Evolutionary conservation across 2,329 filamentous ascomycete species (phyloP).

Genomic region (Epichloe gansuensis): DNA sequence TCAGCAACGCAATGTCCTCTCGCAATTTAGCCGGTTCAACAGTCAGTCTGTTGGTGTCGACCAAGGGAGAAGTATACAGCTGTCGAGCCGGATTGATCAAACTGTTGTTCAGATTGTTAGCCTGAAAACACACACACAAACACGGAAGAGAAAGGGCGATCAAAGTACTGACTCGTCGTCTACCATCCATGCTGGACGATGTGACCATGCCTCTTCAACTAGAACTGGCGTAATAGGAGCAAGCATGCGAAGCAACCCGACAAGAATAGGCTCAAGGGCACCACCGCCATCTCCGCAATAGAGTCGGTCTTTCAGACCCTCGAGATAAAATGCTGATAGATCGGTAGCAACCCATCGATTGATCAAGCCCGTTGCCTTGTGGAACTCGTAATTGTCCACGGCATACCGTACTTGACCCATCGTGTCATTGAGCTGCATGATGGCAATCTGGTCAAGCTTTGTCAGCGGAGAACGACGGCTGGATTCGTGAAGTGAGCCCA

Average conservation of each 20-base stretch:
- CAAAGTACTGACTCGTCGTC: conserved; percentile 26
- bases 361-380: conserved; percentile 58
- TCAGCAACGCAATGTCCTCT: conserved; percentile 33
- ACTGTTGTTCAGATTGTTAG: conserved; percentile 9
- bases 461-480: conserved; percentile 38
- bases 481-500: conserved; percentile 56
- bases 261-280: conserved; percentile 52
- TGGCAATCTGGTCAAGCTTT: conserved; percentile 58
- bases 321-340: conserved; percentile 87
- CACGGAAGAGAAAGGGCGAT: not conserved
- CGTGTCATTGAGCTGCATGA: conserved; percentile 58
- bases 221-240: conserved; percentile 70
- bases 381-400: conserved; percentile 66
- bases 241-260: conserved; percentile 64
- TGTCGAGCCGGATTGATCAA: conserved; percentile 31
- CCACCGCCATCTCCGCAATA: conserved; percentile 69
- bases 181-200: conserved; percentile 54
- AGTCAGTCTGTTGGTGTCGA: conserved; percentile 27
- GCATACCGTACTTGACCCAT: conserved; percentile 51
- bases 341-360: conserved; percentile 74
- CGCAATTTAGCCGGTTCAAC: conserved; percentile 27
- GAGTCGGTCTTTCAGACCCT: conserved; percentile 79
- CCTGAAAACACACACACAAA: not conserved
- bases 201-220: conserved; percentile 78
- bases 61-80: conserved; percentile 31